Base-by-base conservation (phyloP, 768 basidiomycete species). In the Scleroderma bovista region DNA sequence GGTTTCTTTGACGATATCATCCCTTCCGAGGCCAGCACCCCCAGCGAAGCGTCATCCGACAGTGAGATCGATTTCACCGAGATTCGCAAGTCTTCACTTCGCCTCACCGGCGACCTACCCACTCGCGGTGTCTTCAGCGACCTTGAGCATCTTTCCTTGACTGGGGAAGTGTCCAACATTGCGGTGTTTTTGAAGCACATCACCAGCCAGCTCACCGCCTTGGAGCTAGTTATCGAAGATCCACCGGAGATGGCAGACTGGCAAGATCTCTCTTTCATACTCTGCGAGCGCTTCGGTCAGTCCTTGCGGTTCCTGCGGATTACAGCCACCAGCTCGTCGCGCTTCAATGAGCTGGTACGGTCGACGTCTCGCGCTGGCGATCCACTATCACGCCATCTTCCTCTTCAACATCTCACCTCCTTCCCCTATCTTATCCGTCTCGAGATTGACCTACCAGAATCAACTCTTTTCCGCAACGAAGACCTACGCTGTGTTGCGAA, bases 321-420 rank as follows among this genome's bases (percentile, higher is more conserved):
- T 54, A 69, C 75, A 20, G 84, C 86, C 6, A 82, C 80, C 0
- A 80, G 84, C 16, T 77, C 84, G 20, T 81, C 80, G n/a, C 80
- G 88, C 48, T 94, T 89, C 72, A 76, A 78, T 4, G 89, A 93
- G 54, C 77, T 94, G 41, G 80, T 87, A 44, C 83, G 89, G 48
- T 86, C 88, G 9, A 84, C 86, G 5, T 75, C 82, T 26, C 75
- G 83, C 53, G 80, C 74, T 17, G 73, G 69, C 11, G 86, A 86
- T 53, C 74, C 79, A 20, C 75, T 83, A 12, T 72, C 77, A 42
- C 75, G 73, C 26, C 77, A 77, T 50, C 77, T 90, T 22, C 76
- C 84, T 16, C 73, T 90, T 46, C 77, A 82, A 54, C 68, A 77
- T 50, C 64, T 90, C 22, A 68, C 70, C 17, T 69, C 69, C 37